A percentile compares a stretch with the other conserved stretches of the same genome.
phyloP scores from a whole-genome alignment of 306 rosid genomes.

The Malus sylvestris region DNA sequence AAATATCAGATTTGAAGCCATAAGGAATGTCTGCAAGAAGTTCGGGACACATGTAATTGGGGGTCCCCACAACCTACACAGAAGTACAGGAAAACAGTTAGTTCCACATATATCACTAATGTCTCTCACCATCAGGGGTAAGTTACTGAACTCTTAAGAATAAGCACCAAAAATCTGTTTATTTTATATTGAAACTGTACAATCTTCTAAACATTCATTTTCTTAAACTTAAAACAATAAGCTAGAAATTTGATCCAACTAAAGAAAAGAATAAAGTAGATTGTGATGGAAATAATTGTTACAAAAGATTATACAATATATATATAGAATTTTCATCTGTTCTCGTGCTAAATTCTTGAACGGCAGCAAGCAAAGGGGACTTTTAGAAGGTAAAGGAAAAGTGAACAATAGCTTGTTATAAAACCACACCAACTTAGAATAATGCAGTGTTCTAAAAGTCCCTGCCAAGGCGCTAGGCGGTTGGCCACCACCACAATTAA shows the following conservation, averaged over 20 bases:
- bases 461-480: too few species aligned
- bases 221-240: not conserved
- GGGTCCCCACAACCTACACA: constrained; percentile 93
- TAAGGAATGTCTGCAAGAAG: constrained; percentile 98
- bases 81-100: not conserved
- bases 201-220: not conserved
- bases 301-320: not conserved
- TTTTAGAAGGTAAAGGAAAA: not conserved
- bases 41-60: constrained; percentile 99
- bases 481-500: too few species aligned
- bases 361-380: not conserved
- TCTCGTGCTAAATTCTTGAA: not conserved
- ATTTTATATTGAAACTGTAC: not conserved
- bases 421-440: not conserved
- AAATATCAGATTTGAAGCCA: constrained; percentile 98
- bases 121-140: not conserved
- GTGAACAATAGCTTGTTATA: not conserved
- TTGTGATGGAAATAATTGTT: not conserved
- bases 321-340: not conserved
- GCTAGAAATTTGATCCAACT: not conserved
- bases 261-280: not conserved
- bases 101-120: not conserved
- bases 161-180: not conserved
- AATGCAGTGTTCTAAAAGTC: not conserved
- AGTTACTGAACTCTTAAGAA: not conserved